A percentile compares a stretch with the other conserved stretches of the same genome.
Conservation (phyloP, 2,329 filamentous ascomycete species). For the Aspergillus ruber region DNA sequence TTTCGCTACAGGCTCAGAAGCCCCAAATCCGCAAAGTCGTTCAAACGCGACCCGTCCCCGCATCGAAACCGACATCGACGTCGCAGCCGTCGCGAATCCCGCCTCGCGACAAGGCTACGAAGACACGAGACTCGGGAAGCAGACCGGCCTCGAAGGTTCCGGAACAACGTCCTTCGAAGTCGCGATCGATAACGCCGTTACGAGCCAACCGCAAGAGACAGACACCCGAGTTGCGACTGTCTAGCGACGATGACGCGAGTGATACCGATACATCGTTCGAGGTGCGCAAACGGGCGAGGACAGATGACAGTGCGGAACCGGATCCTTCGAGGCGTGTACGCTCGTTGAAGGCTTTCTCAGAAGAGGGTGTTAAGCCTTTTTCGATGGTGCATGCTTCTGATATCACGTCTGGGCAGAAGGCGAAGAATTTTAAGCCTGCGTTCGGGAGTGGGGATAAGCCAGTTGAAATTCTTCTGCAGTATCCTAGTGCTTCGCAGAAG, state of each 20-base stretch:
- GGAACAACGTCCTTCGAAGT: conserved; percentile 21
- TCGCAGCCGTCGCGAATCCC: conserved; percentile 19
- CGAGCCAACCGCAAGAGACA: conserved; percentile 29
- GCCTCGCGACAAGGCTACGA: conserved; percentile 15
- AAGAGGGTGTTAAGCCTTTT: conserved; percentile 30
- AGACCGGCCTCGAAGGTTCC: conserved; percentile 26
- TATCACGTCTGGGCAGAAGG: conserved; percentile 40
- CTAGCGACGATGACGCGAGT: conserved; percentile 37
- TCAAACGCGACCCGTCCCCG: conserved; percentile 27
- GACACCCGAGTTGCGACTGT: conserved; percentile 33
- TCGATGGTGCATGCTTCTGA: conserved; percentile 45
- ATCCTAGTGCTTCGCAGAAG: conserved; percentile 65
- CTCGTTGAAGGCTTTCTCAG: conserved; percentile 40
- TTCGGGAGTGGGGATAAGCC: conserved; percentile 42
- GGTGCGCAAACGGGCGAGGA: conserved; percentile 37
- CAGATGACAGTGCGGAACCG: conserved; percentile 36
- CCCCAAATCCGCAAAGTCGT: conserved; percentile 38
- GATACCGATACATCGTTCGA: conserved; percentile 37
- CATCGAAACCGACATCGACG: conserved; percentile 22
- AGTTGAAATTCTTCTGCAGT: conserved; percentile 63
- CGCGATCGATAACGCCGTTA: conserved; percentile 24
- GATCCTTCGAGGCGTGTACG: conserved; percentile 40
- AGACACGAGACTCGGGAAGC: conserved; percentile 17
- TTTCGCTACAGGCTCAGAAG: conserved; percentile 36
- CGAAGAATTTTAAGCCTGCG: conserved; percentile 47